Percentiles rank a stretch among this genome's conserved stretches.
These are phyloP conservation scores for Gastrodia elata DNA, from an alignment of 106 monocot genomes.

Conservation along the genomic window DNA sequence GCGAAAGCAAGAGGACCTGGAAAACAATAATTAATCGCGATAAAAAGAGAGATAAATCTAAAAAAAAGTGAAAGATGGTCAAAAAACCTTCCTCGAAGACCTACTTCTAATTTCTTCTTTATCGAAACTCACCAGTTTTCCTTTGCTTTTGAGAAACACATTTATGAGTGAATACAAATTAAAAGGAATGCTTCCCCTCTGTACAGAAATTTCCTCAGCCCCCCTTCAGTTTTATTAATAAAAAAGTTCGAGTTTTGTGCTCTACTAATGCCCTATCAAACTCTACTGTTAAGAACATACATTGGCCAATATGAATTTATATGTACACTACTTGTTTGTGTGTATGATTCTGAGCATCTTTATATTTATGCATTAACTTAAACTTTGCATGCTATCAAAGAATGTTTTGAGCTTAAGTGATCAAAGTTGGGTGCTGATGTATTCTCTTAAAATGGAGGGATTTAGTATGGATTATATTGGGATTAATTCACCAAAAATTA, in stretches of 20 bases:
- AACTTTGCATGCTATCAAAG: too few relatives aligned
- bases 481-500: too few relatives aligned
- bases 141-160: constrained; percentile 22
- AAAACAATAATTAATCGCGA: not conserved
- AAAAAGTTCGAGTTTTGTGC: not conserved
- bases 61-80: constrained; percentile 50
- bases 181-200: constrained; percentile 30
- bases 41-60: not conserved
- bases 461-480: too few relatives aligned
- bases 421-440: too few relatives aligned
- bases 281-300: not conserved
- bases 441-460: too few relatives aligned
- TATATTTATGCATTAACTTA: too few relatives aligned
- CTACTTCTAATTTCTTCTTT: constrained; percentile 39
- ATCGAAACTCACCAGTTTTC: constrained; percentile 42
- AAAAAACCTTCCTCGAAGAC: constrained; percentile 52
- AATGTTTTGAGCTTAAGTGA: too few relatives aligned
- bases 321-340: too few relatives aligned
- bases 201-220: not conserved
- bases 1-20: constrained; percentile 7
- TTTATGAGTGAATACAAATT: constrained; percentile 21
- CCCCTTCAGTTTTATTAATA: not conserved
- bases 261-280: not conserved
- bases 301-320: not conserved
- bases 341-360: too few relatives aligned